Conservation (phyloP, 1,284 basidiomycete species). For the Thecaphora thlaspeos region DNA sequence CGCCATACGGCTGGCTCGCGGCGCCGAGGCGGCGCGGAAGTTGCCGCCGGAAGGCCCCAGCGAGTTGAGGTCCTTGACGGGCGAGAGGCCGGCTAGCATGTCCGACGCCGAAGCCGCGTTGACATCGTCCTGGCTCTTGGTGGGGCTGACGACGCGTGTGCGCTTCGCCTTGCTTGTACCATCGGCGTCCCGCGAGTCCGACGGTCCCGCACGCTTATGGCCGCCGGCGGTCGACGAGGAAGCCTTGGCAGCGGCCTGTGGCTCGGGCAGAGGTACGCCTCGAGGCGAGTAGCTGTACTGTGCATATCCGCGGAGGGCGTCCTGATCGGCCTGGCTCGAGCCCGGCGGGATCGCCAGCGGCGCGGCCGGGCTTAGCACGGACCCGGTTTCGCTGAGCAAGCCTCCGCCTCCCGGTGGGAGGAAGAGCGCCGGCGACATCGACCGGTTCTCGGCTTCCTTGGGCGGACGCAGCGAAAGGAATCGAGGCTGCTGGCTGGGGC, state of each 20-base stretch:
- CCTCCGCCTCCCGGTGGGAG: constrained; percentile 38
- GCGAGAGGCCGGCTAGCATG: constrained; percentile 4
- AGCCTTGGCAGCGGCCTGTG: neutral
- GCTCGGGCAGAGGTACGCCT: constrained; percentile 32
- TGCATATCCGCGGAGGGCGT: constrained; percentile 40
- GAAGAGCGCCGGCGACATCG: constrained; percentile 28
- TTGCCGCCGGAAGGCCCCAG: constrained; percentile 44
- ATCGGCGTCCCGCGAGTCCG: constrained; percentile 3
- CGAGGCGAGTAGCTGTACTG: constrained; percentile 47
- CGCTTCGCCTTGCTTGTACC: constrained; percentile 21
- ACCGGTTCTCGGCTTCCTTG: constrained; percentile 28
- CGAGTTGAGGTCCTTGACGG: constrained; percentile 53
- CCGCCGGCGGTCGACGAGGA: constrained; percentile 1
- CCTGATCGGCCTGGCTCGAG: constrained; percentile 32
- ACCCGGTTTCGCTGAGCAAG: constrained; percentile 13
- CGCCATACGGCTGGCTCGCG: constrained; percentile 25
- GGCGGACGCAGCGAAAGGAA: constrained; percentile 49
- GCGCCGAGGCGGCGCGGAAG: constrained; percentile 44
- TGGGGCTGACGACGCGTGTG: constrained; percentile 21
- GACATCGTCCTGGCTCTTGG: neutral
- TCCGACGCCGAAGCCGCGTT: too few species aligned
- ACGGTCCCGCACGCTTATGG: constrained; percentile 10
- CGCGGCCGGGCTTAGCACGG: neutral
- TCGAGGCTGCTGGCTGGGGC: constrained; percentile 44
- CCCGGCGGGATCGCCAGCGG: constrained; percentile 46